Conservation (phyloP, 352 stramenopile species). For the Phytophthora pistaciae region DNA sequence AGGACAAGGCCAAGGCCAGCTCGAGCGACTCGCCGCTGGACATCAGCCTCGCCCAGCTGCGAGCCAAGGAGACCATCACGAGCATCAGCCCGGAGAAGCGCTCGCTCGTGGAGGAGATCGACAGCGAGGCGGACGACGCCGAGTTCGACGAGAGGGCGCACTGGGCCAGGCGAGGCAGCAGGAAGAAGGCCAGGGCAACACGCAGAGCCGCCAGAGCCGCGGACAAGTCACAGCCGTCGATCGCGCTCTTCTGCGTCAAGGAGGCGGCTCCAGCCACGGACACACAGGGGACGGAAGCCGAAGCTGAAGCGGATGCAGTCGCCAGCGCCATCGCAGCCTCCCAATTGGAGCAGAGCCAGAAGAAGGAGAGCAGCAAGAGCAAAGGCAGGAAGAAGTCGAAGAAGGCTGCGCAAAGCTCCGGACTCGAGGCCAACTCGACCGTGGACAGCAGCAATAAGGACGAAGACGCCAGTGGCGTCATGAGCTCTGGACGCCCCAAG, state of each 20-base stretch:
- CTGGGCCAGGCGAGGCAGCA: constrained; percentile 53
- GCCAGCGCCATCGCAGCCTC: constrained; percentile 12
- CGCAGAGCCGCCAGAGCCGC: constrained; percentile 10
- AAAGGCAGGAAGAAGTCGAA: constrained; percentile 16
- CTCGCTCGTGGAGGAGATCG: constrained; percentile 69
- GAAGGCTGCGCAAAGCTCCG: constrained; percentile 8
- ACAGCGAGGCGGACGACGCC: constrained; percentile 74
- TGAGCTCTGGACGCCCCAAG: constrained; percentile 58
- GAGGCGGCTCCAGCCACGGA: background rate
- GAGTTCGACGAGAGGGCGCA: constrained; percentile 80
- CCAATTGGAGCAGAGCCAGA: constrained; percentile 9
- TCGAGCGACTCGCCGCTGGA: constrained; percentile 49
- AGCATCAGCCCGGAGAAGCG: constrained; percentile 65
- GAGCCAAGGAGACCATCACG: constrained; percentile 51
- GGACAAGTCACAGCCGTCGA: constrained; percentile 70
- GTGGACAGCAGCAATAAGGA: constrained; percentile 13
- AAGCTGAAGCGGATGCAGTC: constrained; percentile 10
- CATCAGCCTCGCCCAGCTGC: constrained; percentile 48
- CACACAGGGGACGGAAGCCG: background rate
- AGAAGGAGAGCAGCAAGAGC: constrained; percentile 19
- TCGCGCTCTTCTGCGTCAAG: constrained; percentile 69
- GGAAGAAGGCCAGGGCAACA: constrained; percentile 46
- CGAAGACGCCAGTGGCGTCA: constrained; percentile 11
- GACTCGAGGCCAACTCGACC: constrained; percentile 21
- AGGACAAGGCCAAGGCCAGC: background rate